Evolutionary conservation across 805 yeast genomes (phyloP).

Genomic region (Kodamaea neixiangensis): DNA sequence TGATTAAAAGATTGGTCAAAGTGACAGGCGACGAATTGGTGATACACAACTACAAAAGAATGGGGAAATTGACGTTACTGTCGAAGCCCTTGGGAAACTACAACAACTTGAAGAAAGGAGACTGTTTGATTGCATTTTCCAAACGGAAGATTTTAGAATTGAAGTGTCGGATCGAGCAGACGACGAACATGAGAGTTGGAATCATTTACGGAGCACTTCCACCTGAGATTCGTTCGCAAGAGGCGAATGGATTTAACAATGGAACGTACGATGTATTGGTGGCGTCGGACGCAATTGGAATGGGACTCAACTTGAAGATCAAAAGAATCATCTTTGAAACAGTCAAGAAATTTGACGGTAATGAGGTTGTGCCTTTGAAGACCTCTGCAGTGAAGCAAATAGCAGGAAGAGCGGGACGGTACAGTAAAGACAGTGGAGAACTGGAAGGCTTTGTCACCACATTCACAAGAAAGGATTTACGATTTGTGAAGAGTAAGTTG

Average conservation of each 20-base stretch:
- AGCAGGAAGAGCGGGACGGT: slow-evolving; percentile 96
- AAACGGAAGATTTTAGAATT: slow-evolving; percentile 68
- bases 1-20: slow-evolving; percentile 57
- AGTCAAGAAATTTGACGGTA: slow-evolving; percentile 71
- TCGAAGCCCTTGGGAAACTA: slow-evolving; percentile 33
- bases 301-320: slow-evolving; percentile 91
- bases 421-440: slow-evolving; percentile 34
- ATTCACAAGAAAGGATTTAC: slow-evolving; percentile 44
- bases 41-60: slow-evolving; percentile 69
- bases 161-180: slow-evolving; percentile 67
- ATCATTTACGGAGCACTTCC: slow-evolving; percentile 95
- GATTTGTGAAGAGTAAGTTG: slow-evolving; percentile 49
- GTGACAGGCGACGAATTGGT: slow-evolving; percentile 80
- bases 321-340: slow-evolving; percentile 76
- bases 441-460: slow-evolving; percentile 58
- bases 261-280: slow-evolving; percentile 81
- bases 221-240: slow-evolving; percentile 87
- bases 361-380: slow-evolving; percentile 45
- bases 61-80: slow-evolving; percentile 69
- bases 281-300: slow-evolving; percentile 97
- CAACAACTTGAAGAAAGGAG: slow-evolving; percentile 61
- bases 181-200: slow-evolving; percentile 69
- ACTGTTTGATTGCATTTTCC: slow-evolving; percentile 87
- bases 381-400: slow-evolving; percentile 82
- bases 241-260: slow-evolving; percentile 76